Base-by-base conservation (phyloP, 371 early-diverging fungal genomes). In the Fennellomyces sp. region DNA sequence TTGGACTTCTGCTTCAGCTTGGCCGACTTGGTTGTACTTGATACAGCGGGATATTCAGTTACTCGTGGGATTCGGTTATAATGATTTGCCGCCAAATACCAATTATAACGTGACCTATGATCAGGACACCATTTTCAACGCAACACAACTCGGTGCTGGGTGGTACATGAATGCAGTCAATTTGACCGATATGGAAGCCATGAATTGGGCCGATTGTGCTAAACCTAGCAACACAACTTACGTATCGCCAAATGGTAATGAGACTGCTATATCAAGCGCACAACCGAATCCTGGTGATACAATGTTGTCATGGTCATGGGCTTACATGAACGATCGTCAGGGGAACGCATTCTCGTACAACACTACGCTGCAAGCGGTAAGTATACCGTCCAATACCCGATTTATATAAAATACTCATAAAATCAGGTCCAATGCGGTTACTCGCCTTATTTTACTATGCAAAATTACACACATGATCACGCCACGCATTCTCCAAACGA, bases 1-100 rank as follows among this genome's bases (percentile, higher is more conserved):
- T 23, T 21, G 30, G 11, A 31, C 31, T 21, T 23, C 45, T 17
- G 51, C 52, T 19, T 27, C 58, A 7, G 29, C 52, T 7, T 77
- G 78, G 78, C 78, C 78, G 15, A 60, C 58, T 6, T 74, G 72
- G 70, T 25, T 64, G 1, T 56, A 70, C 50, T 29, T 78, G 26
- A 65, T 78, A 26, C 31, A 67, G 35, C 41, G 60, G 2, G 38
- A 58, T 11, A 60, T 65, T 0, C 76, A 73, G 23, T 31, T 78
- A 1, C 52, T 78, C n/a, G 58, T 75, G 21, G 73, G 70, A 2
- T 64, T 73, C 29, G 79, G 79, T 3, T 35, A 49, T 4, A 56
- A 49, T 27, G 23, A 45, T 28, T 30, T 71, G 2, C 57, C 56
- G 2, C 8, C 23, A 21, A 17, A 19, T 11, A 45, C 49, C 11